A percentile compares a stretch with the other conserved stretches of the same genome.
phyloP scores from a whole-genome alignment of 2,329 filamentous ascomycete species.

The Arthrinium puccinioides region DNA sequence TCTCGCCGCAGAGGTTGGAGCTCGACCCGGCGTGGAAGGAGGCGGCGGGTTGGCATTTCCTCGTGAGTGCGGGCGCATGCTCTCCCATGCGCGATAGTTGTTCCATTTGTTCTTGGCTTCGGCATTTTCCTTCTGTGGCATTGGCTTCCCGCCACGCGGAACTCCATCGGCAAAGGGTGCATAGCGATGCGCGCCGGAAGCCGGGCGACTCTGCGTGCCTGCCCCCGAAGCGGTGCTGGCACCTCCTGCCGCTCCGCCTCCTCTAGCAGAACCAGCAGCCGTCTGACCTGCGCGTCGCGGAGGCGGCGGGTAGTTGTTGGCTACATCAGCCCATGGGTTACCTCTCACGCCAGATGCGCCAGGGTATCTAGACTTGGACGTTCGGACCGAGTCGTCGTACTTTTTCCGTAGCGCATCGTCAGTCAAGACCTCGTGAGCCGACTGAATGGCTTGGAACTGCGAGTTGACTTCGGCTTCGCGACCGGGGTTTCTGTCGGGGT shows the following conservation, averaged over 20 bases:
- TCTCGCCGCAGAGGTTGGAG: slow-evolving; percentile 18
- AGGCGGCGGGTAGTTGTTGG: slow-evolving; percentile 42
- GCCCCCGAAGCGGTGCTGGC: slow-evolving; percentile 7
- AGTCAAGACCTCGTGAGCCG: slow-evolving; percentile 68
- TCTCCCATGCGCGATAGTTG: slow-evolving; percentile 27
- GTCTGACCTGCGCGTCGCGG: slow-evolving; percentile 31
- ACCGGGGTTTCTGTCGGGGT: slow-evolving; percentile 84
- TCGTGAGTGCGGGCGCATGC: slow-evolving; percentile 19
- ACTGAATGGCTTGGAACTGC: slow-evolving; percentile 81
- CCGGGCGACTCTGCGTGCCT: slow-evolving; percentile 8
- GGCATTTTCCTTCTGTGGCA: slow-evolving; percentile 16
- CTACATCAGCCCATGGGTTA: slow-evolving; percentile 48
- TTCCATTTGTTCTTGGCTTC: slow-evolving; percentile 11
- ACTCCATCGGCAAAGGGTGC: slow-evolving; percentile 14
- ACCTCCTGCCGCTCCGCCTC: no score
- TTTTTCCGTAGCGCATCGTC: slow-evolving; percentile 43
- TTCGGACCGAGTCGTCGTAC: slow-evolving; percentile 42
- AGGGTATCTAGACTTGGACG: slow-evolving; percentile 30
- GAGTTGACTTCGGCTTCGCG: slow-evolving; percentile 71
- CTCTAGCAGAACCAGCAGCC: no score
- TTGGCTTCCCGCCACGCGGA: slow-evolving; percentile 11
- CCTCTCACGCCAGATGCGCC: slow-evolving; percentile 48
- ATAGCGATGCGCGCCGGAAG: slow-evolving; percentile 38
- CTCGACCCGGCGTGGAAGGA: slow-evolving; percentile 18
- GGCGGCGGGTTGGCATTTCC: slow-evolving; percentile 12